These are phyloP conservation scores for Saturnispora bothae DNA, from an alignment of 805 yeast species.

Conservation along the genomic window DNA sequence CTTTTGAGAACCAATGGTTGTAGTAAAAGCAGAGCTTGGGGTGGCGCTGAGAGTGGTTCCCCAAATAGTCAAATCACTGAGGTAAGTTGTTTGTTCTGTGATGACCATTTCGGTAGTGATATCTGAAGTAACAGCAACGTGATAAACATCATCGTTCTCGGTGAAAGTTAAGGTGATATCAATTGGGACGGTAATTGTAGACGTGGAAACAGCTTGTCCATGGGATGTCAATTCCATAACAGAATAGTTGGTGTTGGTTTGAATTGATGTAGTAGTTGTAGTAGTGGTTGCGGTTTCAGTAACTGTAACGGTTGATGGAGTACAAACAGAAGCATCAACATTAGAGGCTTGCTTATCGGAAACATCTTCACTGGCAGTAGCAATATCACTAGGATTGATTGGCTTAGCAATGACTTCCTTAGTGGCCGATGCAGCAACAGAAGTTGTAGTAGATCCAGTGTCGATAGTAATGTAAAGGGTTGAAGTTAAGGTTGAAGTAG, in stretches of 20 bases:
- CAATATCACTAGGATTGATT: neutral
- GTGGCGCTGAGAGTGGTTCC: constrained; percentile 9
- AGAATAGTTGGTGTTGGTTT: constrained; percentile 8
- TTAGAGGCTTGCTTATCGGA: neutral
- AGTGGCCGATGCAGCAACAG: constrained; percentile 7
- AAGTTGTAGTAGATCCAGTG: constrained; percentile 8
- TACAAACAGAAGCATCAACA: constrained; percentile 5
- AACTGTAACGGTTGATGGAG: constrained; percentile 2
- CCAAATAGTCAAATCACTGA: constrained; percentile 7
- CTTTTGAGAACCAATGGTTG: constrained; percentile 3
- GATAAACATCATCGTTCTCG: constrained; percentile 21
- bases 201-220: constrained; percentile 7
- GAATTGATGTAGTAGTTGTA: constrained; percentile 7
- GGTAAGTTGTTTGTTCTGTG: neutral
- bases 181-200: constrained; percentile 25
- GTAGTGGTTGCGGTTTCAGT: constrained; percentile 2
- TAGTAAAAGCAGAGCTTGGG: constrained; percentile 12
- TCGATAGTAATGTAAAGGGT: constrained; percentile 13
- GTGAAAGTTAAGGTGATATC: constrained; percentile 26
- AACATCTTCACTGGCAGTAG: neutral
- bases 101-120: constrained; percentile 17
- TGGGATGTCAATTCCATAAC: constrained; percentile 1
- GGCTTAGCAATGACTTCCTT: neutral
- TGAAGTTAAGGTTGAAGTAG: constrained; percentile 14
- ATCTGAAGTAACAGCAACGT: constrained; percentile 23